A percentile compares a stretch with the other conserved stretches of the same genome.
Conservation (phyloP, 2,329 filamentous ascomycete genomes). For the Stagonosporopsis cucurbitacearum region DNA sequence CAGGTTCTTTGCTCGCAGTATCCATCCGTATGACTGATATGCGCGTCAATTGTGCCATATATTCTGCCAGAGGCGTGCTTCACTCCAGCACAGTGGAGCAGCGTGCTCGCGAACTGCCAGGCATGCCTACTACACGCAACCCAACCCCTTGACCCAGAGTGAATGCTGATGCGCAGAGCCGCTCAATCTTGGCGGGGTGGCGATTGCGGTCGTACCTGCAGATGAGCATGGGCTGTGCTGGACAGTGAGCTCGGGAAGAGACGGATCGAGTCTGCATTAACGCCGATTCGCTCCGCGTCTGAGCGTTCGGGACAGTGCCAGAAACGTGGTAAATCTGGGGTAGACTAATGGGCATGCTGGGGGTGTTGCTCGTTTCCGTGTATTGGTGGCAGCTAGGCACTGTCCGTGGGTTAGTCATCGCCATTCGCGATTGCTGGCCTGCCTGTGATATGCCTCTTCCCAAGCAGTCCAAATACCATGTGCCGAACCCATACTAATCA, state of each 20-base stretch:
- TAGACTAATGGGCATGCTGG: conserved; percentile 26
- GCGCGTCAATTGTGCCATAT: not conserved
- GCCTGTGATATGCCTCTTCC: not conserved
- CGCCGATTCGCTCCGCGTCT: conserved; percentile 36
- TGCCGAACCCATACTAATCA: not conserved
- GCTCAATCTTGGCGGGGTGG: conserved; percentile 26
- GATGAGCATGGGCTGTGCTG: conserved; percentile 30
- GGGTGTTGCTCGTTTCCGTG: conserved; percentile 11
- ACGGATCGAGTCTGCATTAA: conserved; percentile 22
- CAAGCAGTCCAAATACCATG: not conserved
- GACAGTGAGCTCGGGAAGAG: conserved; percentile 25
- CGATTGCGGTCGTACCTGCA: conserved; percentile 43
- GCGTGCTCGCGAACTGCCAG: not conserved
- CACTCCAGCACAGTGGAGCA: conserved; percentile 8
- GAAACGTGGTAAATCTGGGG: conserved; percentile 41
- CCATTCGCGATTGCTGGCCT: conserved; percentile 17
- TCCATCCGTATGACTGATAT: not conserved
- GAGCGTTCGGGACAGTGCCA: conserved; percentile 33
- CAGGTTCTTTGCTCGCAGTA: not conserved
- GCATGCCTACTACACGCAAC: conserved; percentile 14
- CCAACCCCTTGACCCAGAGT: conserved; percentile 9
- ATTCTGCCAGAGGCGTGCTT: not conserved
- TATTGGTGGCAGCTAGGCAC: conserved; percentile 6
- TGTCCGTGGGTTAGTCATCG: conserved; percentile 30
- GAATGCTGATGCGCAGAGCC: conserved; percentile 26